phyloP scores from a whole-genome alignment of 225 moss, liverwort and hornwort genomes.

The Physcomitrium patens region DNA sequence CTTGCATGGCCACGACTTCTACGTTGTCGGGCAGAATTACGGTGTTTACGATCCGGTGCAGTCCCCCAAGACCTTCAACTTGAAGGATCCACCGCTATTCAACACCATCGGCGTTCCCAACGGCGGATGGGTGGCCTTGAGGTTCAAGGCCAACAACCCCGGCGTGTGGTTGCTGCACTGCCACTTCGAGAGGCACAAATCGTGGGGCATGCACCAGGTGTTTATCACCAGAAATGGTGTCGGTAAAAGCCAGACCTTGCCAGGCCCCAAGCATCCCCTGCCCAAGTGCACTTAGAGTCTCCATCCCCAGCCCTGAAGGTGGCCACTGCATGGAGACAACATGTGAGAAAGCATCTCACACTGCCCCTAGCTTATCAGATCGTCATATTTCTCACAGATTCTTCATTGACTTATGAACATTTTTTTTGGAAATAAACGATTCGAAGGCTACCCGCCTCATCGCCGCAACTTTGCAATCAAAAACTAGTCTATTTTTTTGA shows the following conservation, averaged over 20 bases:
- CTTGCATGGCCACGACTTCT: conserved; percentile 68
- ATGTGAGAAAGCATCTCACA: no score
- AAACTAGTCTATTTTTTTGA: no score
- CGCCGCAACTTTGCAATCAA: no score
- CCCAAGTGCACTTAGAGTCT: conserved; percentile 22
- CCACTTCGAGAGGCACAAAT: conserved; percentile 42
- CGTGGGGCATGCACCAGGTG: conserved; percentile 45
- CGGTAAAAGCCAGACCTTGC: background rate
- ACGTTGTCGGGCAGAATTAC: conserved; percentile 52
- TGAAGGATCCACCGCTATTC: conserved; percentile 46
- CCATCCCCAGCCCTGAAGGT: no score
- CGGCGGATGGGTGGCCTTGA: conserved; percentile 38
- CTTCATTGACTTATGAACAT: no score
- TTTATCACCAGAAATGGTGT: conserved; percentile 37
- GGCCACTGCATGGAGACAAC: no score
- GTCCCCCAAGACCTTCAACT: conserved; percentile 42
- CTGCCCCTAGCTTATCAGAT: no score
- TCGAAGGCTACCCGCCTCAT: no score
- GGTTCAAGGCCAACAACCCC: conserved; percentile 37
- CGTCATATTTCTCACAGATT: no score
- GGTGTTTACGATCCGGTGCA: conserved; percentile 37
- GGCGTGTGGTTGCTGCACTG: conserved; percentile 52
- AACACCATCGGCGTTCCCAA: conserved; percentile 35
- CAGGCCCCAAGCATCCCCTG: conserved; percentile 22
- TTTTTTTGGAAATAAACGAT: no score